Evolutionary conservation across 305 asterid genomes (phyloP), one percentile per base, ranked within the genome.

Genomic region (Nicotiana rustica): DNA sequence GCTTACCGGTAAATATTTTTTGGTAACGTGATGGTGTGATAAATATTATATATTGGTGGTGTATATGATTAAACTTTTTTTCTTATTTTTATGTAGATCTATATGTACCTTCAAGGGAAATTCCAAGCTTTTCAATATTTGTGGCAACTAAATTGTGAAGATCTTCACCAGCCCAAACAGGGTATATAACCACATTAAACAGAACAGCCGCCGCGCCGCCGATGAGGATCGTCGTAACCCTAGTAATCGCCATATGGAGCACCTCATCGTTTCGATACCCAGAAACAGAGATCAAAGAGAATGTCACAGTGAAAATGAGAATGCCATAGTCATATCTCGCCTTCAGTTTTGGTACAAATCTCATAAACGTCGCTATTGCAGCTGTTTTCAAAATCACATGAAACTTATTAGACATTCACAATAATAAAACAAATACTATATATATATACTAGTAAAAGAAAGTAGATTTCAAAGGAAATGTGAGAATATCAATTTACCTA

Each of bases 121-220:
- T 70, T 5, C 92, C 97, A 17, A 94, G 93, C 29, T 86, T 88
- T 1, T 90, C 89, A 5, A 93, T 82, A 82, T 92, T 87, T 4
- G 78, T 44, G 4, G 95, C 95, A 0, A 93, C 90, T 1, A 90
- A 90, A 18, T 82, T 79, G 86, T 94, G 97, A 78, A 93, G 97
- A 85, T 94, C 97, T 70, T 89, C 88, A 12, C 98, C 98, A 1
- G 98, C 93, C 97, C 98, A 94, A 0, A 91, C 96, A 4, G 98
- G 98, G 57, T 55, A 90, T 1, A 93, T 86, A 6, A 89, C 49
- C 78, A 91, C 82, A 61, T 92, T 90, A 7, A 93, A 84, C 1
- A 87, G 6, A 33, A 94, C 67, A 31, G 92, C 90, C 15, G 91
- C 83, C 0, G 89, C 86, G 17, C 91, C 96, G 10, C 98, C 98